Evolutionary conservation across 805 yeast species (phyloP).

Genomic region (Saturnispora quitensis): DNA sequence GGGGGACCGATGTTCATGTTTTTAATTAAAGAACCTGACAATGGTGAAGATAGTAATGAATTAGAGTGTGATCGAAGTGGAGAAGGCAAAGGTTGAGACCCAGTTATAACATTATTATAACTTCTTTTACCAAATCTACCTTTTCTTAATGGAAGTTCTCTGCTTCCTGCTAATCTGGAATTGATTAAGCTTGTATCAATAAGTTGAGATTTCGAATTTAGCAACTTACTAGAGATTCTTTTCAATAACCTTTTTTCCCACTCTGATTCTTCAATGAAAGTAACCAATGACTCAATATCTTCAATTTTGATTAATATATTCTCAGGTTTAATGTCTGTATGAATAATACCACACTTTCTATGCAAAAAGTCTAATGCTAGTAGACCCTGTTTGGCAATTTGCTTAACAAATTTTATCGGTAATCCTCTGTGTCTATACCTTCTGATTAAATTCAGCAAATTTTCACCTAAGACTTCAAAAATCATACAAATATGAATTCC

Average conservation of each 20-base stretch:
- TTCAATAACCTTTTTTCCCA: conserved; percentile 27
- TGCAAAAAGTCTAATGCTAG: conserved; percentile 51
- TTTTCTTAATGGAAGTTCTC: conserved; percentile 21
- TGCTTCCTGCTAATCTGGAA: conserved; percentile 11
- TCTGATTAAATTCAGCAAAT: conserved; percentile 72
- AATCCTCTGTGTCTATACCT: conserved; percentile 46
- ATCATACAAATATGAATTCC: conserved; percentile 96
- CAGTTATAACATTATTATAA: conserved; percentile 73
- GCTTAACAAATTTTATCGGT: conserved; percentile 47
- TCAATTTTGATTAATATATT: conserved; percentile 48
- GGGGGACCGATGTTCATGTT: conserved; percentile 11
- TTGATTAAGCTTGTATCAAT: conserved; percentile 11
- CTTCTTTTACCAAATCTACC: conserved; percentile 43
- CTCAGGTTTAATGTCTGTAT: conserved; percentile 72
- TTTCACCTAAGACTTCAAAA: conserved; percentile 94
- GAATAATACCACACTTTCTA: conserved; percentile 55
- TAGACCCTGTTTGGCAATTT: conserved; percentile 48
- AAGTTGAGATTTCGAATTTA: conserved; percentile 16
- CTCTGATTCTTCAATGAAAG: conserved; percentile 33
- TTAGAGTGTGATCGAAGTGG: conserved; percentile 52
- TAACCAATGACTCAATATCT: conserved; percentile 43
- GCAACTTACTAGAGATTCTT: conserved; percentile 20
- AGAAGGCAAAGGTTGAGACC: conserved; percentile 88
- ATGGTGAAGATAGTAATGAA: conserved; percentile 23
- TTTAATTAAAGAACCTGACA: conserved; percentile 8